Percentiles rank a stretch among this genome's conserved stretches.
Conservation (phyloP, 1,284 basidiomycete species). For the Coniferiporia weirii region DNA sequence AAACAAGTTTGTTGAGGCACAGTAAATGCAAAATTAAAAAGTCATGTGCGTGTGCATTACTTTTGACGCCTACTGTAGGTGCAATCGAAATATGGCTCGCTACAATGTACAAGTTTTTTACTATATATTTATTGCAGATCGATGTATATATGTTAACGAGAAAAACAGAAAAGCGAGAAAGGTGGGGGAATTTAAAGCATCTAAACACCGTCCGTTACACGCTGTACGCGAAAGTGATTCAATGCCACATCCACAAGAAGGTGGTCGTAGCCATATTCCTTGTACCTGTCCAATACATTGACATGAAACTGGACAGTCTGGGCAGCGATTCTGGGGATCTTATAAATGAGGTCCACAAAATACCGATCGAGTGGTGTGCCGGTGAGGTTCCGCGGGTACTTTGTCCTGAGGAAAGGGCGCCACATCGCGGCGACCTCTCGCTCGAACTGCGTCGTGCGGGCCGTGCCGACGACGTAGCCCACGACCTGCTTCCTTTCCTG, state of each 20-base stretch:
- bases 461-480: slow-evolving; percentile 15
- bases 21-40: no score
- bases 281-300: slow-evolving; percentile 7
- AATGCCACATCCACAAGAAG: slow-evolving; percentile 16
- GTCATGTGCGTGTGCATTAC: no score
- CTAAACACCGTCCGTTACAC: not conserved
- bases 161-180: not conserved
- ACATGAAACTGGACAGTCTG: slow-evolving; percentile 9
- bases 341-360: slow-evolving; percentile 13
- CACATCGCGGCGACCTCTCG: slow-evolving; percentile 9
- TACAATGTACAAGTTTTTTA: no score
- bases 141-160: not conserved
- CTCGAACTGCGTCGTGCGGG: slow-evolving; percentile 10
- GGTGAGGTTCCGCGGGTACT: slow-evolving; percentile 5
- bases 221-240: slow-evolving; percentile 4
- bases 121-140: no score
- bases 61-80: no score
- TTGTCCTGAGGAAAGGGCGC: slow-evolving; percentile 5
- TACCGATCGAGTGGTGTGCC: slow-evolving; percentile 15
- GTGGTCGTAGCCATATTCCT: slow-evolving; percentile 9
- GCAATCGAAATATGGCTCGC: no score
- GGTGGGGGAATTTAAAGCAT: no score
- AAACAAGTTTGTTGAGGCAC: no score
- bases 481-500: not conserved
- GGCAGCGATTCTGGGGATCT: not conserved